These are phyloP conservation scores for Podaxis rugospora DNA, from an alignment of 768 basidiomycete genomes.

Conservation along the genomic window DNA sequence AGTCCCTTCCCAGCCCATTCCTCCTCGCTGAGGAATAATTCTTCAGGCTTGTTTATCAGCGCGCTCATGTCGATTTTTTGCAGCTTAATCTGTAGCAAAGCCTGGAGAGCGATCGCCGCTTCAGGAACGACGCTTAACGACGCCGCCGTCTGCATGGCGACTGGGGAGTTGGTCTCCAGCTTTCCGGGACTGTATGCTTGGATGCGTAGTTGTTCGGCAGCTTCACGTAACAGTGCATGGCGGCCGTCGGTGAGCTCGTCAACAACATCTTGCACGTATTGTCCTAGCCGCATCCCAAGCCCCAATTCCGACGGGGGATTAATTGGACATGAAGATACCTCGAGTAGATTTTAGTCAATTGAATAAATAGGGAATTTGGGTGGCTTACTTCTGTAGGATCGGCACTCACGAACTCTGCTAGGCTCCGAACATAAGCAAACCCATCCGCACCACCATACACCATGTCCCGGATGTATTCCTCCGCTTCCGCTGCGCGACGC, in stretches of 20 bases:
- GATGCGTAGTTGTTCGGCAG: constrained; percentile 28
- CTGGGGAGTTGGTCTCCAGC: constrained; percentile 11
- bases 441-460: constrained; percentile 81
- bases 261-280: constrained; percentile 42
- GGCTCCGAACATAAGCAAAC: constrained; percentile 68
- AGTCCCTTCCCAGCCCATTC: constrained; percentile 47
- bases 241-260: constrained; percentile 44
- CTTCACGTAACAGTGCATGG: constrained; percentile 39
- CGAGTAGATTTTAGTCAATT: neutral
- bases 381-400: constrained; percentile 23
- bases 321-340: neutral
- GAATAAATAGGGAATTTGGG: constrained; percentile 2
- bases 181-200: constrained; percentile 4
- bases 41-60: constrained; percentile 41
- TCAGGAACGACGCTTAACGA: constrained; percentile 40
- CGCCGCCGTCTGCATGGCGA: constrained; percentile 31
- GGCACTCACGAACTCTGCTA: constrained; percentile 66
- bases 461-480: constrained; percentile 66
- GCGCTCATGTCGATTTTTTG: constrained; percentile 53
- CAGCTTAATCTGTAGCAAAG: constrained; percentile 35
- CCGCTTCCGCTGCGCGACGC: constrained; percentile 46
- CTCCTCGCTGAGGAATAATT: constrained; percentile 45
- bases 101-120: constrained; percentile 34
- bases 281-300: constrained; percentile 34
- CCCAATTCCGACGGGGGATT: constrained; percentile 11